Percentiles rank a stretch among this genome's conserved stretches.
Evolutionary conservation across 306 rosid genomes (phyloP).

Genomic region (Crotalaria pallida): DNA sequence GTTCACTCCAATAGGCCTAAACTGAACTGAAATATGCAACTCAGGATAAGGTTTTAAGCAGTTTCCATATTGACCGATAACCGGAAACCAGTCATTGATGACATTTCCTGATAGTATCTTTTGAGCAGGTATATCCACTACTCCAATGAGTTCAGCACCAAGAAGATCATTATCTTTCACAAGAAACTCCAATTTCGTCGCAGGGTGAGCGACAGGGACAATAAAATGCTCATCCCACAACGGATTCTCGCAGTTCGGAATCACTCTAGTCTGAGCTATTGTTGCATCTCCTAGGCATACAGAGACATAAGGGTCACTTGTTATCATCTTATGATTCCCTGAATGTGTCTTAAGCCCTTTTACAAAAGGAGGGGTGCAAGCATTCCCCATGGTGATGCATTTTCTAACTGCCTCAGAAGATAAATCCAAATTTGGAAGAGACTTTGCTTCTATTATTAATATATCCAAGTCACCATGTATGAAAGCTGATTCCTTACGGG

Average conservation of each 20-base stretch:
- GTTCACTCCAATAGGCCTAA: constrained; percentile 28
- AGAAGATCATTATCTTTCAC: constrained; percentile 72
- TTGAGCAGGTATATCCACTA: constrained; percentile 45
- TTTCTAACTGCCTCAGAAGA: constrained; percentile 48
- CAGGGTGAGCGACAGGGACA: constrained; percentile 69
- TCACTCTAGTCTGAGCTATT: constrained; percentile 59
- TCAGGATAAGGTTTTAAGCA: constrained; percentile 55
- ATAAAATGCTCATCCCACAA: constrained; percentile 60
- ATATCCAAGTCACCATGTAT: constrained; percentile 66
- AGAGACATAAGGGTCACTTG: constrained; percentile 82
- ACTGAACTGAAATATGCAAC: constrained; percentile 55
- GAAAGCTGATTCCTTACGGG: constrained; percentile 23
- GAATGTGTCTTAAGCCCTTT: constrained; percentile 30
- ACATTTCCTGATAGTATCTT: constrained; percentile 36
- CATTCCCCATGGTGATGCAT: constrained; percentile 49
- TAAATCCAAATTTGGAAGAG: constrained; percentile 72
- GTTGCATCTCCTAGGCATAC: constrained; percentile 63
- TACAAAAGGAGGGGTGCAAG: constrained; percentile 37
- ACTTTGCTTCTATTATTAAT: constrained; percentile 61
- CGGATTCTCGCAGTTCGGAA: constrained; percentile 56
- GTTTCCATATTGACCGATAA: constrained; percentile 36
- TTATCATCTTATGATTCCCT: constrained; percentile 40
- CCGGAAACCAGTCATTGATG: constrained; percentile 62
- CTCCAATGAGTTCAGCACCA: constrained; percentile 70
- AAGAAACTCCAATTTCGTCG: constrained; percentile 42